These are phyloP conservation scores for Senna tora DNA, from an alignment of 306 rosid species.

Conservation along the genomic window DNA sequence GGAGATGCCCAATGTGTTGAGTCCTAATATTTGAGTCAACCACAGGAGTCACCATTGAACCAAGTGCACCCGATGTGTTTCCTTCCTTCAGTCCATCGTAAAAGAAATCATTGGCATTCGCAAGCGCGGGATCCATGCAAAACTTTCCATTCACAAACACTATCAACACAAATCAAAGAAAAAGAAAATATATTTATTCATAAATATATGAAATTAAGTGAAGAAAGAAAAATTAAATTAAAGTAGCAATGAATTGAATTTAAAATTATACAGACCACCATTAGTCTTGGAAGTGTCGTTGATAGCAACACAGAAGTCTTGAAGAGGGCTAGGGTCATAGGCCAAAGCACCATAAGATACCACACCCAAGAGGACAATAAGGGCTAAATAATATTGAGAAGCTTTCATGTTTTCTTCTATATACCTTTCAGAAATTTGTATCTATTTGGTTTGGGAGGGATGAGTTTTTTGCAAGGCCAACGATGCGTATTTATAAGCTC, in stretches of 20 bases:
- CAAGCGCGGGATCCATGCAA: constrained; percentile 43
- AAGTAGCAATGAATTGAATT: too few species aligned
- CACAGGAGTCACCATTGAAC: neutral
- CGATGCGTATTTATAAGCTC: neutral
- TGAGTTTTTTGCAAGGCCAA: neutral
- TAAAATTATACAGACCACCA: neutral
- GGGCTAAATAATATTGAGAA: neutral
- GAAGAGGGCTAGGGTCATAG: constrained; percentile 32
- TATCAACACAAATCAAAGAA: neutral
- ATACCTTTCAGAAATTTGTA: neutral
- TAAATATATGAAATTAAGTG: neutral
- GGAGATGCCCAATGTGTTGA: constrained; percentile 36
- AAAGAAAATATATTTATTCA: neutral
- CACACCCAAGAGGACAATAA: neutral
- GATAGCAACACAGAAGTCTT: constrained; percentile 10
- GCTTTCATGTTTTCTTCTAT: neutral
- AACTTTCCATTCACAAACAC: constrained; percentile 54
- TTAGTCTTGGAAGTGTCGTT: neutral
- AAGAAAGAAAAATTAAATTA: too few species aligned
- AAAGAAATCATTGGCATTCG: constrained; percentile 42
- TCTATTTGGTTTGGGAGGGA: neutral
- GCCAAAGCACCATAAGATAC: constrained; percentile 17
- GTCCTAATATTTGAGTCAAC: neutral
- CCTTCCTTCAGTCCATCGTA: neutral
- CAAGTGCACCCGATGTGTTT: constrained; percentile 13